phyloP scores from a whole-genome alignment of 768 basidiomycete genomes.

The Termitomyces sp. region DNA sequence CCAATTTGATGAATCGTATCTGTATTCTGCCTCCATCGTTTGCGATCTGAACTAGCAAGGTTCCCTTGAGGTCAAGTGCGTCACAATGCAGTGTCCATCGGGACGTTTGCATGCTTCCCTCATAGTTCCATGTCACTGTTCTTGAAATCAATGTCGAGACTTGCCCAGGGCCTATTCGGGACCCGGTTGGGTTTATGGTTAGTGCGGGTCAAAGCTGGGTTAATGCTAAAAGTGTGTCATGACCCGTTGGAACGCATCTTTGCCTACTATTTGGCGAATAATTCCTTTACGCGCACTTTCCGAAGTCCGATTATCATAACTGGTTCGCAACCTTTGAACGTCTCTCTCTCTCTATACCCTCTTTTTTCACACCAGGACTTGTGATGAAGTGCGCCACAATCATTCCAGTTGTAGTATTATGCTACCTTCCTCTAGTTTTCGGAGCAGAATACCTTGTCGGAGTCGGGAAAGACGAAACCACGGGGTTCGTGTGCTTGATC shows the following conservation, averaged over 20 bases:
- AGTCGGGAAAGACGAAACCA: conserved; percentile 35
- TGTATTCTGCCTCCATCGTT: not conserved
- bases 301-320: not conserved
- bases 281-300: not conserved
- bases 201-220: too few relatives aligned
- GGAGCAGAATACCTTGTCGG: conserved; percentile 28
- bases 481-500: conserved; percentile 24
- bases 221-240: too few relatives aligned
- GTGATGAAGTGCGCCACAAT: conserved; percentile 10
- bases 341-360: not conserved
- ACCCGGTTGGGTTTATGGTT: too few relatives aligned
- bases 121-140: too few relatives aligned
- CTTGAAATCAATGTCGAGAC: too few relatives aligned
- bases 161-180: too few relatives aligned
- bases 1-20: not conserved
- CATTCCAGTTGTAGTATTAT: conserved; percentile 7
- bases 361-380: not conserved
- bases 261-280: not conserved
- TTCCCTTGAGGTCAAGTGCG: not conserved
- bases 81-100: too few relatives aligned
- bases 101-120: too few relatives aligned
- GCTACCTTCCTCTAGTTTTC: conserved; percentile 19
- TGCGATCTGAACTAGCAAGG: not conserved
- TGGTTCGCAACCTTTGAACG: not conserved
- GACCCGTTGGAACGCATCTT: too few relatives aligned